These are phyloP conservation scores for Penicillium freii DNA, from an alignment of 2,329 filamentous ascomycete genomes.

Conservation along the genomic window DNA sequence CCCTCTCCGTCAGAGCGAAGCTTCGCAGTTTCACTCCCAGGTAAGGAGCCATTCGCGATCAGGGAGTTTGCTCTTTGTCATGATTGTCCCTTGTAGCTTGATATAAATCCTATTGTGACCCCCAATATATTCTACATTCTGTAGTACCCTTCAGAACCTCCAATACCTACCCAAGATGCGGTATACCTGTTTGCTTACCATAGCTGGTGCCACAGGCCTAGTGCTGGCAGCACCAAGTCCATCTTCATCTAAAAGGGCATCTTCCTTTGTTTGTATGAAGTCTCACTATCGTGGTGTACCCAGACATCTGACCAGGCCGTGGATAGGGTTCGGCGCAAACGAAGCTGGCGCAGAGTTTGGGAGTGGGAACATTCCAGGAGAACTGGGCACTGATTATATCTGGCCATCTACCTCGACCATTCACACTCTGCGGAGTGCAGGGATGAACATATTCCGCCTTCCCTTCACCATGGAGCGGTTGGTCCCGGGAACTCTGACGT, in stretches of 20 bases:
- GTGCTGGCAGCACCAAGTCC: neutral
- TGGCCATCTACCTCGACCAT: conserved; percentile 24
- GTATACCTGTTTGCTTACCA: neutral
- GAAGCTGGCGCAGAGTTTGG: conserved; percentile 21
- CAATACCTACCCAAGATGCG: neutral
- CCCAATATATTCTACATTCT: neutral
- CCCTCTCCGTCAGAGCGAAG: neutral
- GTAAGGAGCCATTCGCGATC: neutral
- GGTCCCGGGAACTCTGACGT: conserved; percentile 19
- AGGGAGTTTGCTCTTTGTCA: neutral
- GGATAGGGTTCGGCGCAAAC: conserved; percentile 25
- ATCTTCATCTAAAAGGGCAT: neutral
- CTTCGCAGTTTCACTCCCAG: neutral
- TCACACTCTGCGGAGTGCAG: conserved; percentile 17
- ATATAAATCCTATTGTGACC: neutral
- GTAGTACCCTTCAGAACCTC: neutral
- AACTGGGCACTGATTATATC: conserved; percentile 22
- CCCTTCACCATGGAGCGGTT: conserved; percentile 28
- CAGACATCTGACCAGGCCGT: conserved; percentile 8
- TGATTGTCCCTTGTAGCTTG: neutral
- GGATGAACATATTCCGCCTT: conserved; percentile 29
- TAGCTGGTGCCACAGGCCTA: neutral
- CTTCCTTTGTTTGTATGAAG: conserved; percentile 4
- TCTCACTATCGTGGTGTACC: neutral
- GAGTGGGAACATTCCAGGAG: conserved; percentile 12